A percentile compares a stretch with the other conserved stretches of the same genome.
Evolutionary conservation across 805 yeast genomes (phyloP).

Genomic region (Yarrowia sp.): DNA sequence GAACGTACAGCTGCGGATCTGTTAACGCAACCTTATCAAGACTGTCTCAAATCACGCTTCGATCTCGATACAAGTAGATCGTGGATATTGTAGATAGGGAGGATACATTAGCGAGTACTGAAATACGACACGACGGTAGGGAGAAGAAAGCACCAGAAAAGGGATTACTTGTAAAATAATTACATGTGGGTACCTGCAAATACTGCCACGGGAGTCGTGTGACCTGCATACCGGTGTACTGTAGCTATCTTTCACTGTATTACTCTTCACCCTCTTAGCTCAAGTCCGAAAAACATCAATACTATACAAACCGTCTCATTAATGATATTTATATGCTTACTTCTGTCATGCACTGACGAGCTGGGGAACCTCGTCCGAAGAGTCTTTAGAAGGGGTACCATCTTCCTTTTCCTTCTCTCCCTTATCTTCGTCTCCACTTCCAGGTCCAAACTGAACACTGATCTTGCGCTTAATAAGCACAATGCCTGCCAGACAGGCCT

Average conservation of each 20-base stretch:
- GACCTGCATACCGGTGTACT: no score
- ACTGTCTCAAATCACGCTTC: no score
- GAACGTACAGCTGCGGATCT: no score
- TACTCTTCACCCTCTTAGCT: not conserved
- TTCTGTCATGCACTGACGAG: slow-evolving; percentile 11
- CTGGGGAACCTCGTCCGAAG: not conserved
- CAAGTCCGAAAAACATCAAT: slow-evolving; percentile 20
- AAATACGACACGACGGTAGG: not conserved
- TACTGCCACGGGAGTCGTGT: no score
- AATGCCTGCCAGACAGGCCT: slow-evolving; percentile 24
- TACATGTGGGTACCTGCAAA: no score
- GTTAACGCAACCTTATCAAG: not conserved
- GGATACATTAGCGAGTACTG: no score
- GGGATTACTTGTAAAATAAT: no score
- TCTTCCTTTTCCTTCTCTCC: not conserved
- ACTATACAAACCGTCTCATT: slow-evolving; percentile 13
- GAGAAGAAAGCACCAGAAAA: no score
- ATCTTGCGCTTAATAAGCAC: slow-evolving; percentile 33
- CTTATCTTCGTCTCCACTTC: not conserved
- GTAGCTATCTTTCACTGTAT: no score
- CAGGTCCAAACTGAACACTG: slow-evolving; percentile 9
- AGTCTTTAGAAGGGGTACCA: no score
- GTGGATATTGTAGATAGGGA: no score
- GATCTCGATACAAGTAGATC: no score
- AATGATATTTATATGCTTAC: not conserved